Evolutionary conservation across 73 alveolate species (phyloP), one percentile per base, ranked within the genome.

Genomic region (Symbiodinium natans): DNA sequence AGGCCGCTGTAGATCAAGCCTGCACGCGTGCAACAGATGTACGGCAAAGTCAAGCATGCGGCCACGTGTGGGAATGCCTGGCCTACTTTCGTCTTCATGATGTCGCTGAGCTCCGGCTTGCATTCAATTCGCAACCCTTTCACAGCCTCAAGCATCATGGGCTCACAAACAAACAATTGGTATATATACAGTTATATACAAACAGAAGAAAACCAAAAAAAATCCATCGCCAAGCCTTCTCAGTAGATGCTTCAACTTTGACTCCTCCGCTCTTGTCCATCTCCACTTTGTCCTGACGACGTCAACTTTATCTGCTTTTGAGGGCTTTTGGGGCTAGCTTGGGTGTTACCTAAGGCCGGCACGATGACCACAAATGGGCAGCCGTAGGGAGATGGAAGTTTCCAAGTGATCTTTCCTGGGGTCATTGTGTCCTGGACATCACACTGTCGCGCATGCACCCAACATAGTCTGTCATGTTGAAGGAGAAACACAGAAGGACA

Each of bases 181-280:
- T n/a, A n/a, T n/a, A n/a, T n/a, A n/a, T n/a, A n/a, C n/a, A n/a
- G n/a, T n/a, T n/a, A n/a, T 29, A 52, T 52, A 29, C 1, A 52
- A 29, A 25, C 29, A 68, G 41, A 6, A 9, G 4, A 0, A 19
- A 19, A 68, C 13, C 39, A 29, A 5, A 23, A 68, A 68, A 25
- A 8, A 23, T 25, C 82, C 33, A 36, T 25, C 15, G 33, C 21
- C 43, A 27, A 5, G 75, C 97, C 97, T 90, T 90, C 43, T 90
- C 97, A 8, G 97, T 41, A 25, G 97, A 90, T 11, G 39, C 88
- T 52, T 90, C 97, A 77, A 90, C 29, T 77, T 90, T 90, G 41
- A 90, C n/a, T 17, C 97, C 97, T 23, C 97, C 97, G 48, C 43
- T 90, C 80, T 90, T 90, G 97, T 90, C 97, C 97, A 90, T n/a